A percentile compares a stretch with the other conserved stretches of the same genome.
Conservation (phyloP, 352 stramenopile species). For the Lagenidium giganteum region DNA sequence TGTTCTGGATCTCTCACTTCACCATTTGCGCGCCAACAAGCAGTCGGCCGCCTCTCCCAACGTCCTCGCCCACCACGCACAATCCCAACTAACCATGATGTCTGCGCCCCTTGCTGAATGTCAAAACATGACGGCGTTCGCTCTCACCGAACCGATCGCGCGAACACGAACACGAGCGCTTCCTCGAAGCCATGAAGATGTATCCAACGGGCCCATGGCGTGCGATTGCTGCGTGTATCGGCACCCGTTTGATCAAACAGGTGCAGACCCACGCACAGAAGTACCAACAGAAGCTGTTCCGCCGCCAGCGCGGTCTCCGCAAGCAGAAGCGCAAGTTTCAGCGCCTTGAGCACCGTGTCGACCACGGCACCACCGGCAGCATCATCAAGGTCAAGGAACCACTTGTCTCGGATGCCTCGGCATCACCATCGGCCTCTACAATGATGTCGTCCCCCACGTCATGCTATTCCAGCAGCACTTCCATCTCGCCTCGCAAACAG, state of each 20-base stretch:
- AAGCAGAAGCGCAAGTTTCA: conserved; percentile 85
- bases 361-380: conserved; percentile 51
- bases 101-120: too few relatives aligned
- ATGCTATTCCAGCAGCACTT: too few relatives aligned
- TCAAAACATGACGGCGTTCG: too few relatives aligned
- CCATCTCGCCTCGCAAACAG: too few relatives aligned
- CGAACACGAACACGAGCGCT: conserved; percentile 74
- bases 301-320: conserved; percentile 65
- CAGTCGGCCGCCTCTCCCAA: too few relatives aligned
- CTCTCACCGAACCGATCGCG: conserved; percentile 29
- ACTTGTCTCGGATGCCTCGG: too few relatives aligned
- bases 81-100: too few relatives aligned
- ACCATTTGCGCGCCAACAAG: too few relatives aligned
- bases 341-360: conserved; percentile 67
- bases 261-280: conserved; percentile 84
- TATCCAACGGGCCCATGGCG: conserved; percentile 72
- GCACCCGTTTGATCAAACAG: conserved; percentile 78
- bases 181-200: conserved; percentile 79
- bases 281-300: conserved; percentile 84
- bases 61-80: too few relatives aligned
- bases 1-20: too few relatives aligned
- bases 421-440: too few relatives aligned
- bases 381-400: conserved; percentile 62
- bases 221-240: conserved; percentile 66
- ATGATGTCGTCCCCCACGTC: too few relatives aligned